These are phyloP conservation scores for Fusarium torulosum DNA, from an alignment of 2,329 filamentous ascomycete genomes.

Conservation along the genomic window DNA sequence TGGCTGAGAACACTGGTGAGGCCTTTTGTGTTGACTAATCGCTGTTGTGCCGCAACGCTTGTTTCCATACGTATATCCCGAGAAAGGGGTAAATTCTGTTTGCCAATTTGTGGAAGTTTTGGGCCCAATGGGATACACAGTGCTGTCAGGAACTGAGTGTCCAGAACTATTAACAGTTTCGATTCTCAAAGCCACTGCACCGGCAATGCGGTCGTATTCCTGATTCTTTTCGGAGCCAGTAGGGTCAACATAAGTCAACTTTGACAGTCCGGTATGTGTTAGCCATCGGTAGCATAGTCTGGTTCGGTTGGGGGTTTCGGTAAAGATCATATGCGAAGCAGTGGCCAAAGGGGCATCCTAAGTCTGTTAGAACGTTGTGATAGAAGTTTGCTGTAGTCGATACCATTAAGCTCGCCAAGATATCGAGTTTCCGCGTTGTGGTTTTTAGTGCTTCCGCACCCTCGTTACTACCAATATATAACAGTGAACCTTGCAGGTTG, in stretches of 20 bases:
- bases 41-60: conserved; percentile 26
- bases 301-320: conserved; percentile 15
- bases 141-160: conserved; percentile 15
- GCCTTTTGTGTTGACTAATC: neutral
- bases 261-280: conserved; percentile 46
- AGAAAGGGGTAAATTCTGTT: conserved; percentile 32
- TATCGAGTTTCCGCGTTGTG: conserved; percentile 40
- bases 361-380: conserved; percentile 19
- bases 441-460: conserved; percentile 20
- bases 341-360: conserved; percentile 26
- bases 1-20: neutral
- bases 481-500: conserved; percentile 45
- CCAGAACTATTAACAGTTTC: conserved; percentile 20
- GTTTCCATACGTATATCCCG: conserved; percentile 29
- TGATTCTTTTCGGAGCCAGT: neutral
- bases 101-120: neutral
- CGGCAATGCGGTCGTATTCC: conserved; percentile 37
- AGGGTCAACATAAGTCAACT: conserved; percentile 45
- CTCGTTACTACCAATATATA: conserved; percentile 49
- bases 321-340: conserved; percentile 45
- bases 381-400: neutral
- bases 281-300: conserved; percentile 46
- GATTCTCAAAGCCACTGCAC: conserved; percentile 40
- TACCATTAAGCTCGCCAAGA: conserved; percentile 37
- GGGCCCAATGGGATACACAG: conserved; percentile 10